A percentile compares a stretch with the other conserved stretches of the same genome.
phyloP scores from a whole-genome alignment of 345 rosid genomes.

The Syzygium aromaticum region DNA sequence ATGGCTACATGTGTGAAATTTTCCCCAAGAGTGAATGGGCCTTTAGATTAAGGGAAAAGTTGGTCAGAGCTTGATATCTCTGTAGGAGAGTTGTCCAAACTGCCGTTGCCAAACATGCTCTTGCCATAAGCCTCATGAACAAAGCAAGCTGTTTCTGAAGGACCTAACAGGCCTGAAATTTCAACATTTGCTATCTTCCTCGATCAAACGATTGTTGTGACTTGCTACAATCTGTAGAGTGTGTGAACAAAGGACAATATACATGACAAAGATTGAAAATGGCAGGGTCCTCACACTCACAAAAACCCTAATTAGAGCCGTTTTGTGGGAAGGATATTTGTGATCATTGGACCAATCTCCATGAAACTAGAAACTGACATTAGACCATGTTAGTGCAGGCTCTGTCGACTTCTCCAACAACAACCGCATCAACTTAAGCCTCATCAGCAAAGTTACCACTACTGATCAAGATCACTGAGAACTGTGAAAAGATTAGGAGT shows the following conservation, averaged over 20 bases:
- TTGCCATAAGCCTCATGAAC: background rate
- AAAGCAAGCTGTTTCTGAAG: background rate
- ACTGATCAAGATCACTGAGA: background rate
- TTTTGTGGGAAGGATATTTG: background rate
- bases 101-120: background rate
- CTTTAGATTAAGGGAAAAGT: background rate
- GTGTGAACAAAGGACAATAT: background rate
- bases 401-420: background rate
- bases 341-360: background rate
- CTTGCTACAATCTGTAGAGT: background rate
- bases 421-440: background rate
- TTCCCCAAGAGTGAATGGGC: background rate
- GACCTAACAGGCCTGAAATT: background rate
- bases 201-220: background rate
- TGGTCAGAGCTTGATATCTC: background rate
- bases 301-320: background rate
- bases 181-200: background rate
- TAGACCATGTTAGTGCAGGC: background rate
- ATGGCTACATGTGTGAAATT: background rate
- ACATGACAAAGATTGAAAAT: background rate
- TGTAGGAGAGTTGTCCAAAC: background rate
- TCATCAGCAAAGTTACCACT: background rate
- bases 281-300: background rate
- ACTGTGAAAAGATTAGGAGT: background rate
- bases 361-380: background rate